These are phyloP conservation scores for Obelidium mucronatum DNA, from an alignment of 192 early-diverging fungal species.

Conservation along the genomic window DNA sequence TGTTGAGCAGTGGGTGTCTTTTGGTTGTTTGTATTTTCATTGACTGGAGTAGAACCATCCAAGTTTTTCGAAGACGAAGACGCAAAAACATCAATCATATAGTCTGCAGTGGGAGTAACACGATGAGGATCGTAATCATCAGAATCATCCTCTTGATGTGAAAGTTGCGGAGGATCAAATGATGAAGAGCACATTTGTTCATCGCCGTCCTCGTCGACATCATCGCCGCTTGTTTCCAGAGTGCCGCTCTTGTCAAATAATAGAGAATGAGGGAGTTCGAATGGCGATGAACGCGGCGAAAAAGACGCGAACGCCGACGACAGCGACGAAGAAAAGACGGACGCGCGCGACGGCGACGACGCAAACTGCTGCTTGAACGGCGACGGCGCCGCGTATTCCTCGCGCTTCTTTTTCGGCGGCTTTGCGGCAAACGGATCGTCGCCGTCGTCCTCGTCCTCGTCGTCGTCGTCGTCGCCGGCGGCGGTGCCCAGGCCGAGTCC, in stretches of 20 bases:
- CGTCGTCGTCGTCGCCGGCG: background rate
- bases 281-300: too few relatives aligned
- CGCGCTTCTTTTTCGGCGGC: background rate
- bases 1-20: background rate
- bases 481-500: background rate
- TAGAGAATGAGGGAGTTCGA: background rate
- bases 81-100: background rate
- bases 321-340: background rate
- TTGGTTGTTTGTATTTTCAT: background rate
- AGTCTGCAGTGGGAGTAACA: constrained; percentile 1
- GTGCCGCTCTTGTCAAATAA: too few relatives aligned
- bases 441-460: background rate
- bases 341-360: background rate
- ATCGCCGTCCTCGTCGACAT: background rate
- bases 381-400: background rate
- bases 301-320: background rate
- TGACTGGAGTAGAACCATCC: background rate
- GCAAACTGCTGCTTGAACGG: background rate
- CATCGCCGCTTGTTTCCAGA: background rate
- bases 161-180: background rate
- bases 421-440: background rate
- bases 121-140: constrained; percentile 1
- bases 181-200: background rate
- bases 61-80: too few relatives aligned
- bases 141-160: background rate